A percentile compares a stretch with the other conserved stretches of the same genome.
phyloP scores from a whole-genome alignment of 1,284 basidiomycete species.

The Pholiota adiposa region DNA sequence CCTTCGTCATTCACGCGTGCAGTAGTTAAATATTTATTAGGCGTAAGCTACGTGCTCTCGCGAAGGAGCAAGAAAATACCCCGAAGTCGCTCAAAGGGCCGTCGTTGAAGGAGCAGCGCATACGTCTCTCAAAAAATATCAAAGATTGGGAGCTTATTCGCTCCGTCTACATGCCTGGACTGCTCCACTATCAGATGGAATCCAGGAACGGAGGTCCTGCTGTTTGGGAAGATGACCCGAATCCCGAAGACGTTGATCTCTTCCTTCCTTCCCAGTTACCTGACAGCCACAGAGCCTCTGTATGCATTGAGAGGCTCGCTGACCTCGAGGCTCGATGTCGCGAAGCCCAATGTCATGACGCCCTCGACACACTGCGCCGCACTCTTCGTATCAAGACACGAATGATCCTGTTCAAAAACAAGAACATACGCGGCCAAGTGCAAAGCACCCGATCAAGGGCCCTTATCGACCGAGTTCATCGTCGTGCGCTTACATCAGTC shows the following conservation, averaged over 20 bases:
- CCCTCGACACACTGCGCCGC: conserved; percentile 19
- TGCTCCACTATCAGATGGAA: conserved; percentile 10
- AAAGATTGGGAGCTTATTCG: conserved; percentile 14
- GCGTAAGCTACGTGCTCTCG: neutral
- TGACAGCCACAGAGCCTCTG: neutral
- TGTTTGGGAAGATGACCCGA: neutral
- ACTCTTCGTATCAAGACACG: conserved; percentile 20
- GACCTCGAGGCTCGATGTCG: conserved; percentile 4
- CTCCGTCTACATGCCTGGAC: conserved; percentile 12
- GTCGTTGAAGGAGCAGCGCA: neutral
- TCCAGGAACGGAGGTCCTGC: neutral
- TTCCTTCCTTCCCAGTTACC: conserved; percentile 13
- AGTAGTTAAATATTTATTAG: neutral
- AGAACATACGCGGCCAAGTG: conserved; percentile 21
- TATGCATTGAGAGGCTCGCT: neutral
- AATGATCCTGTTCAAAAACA: conserved; percentile 22
- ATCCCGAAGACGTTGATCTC: conserved; percentile 6
- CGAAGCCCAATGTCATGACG: conserved; percentile 17
- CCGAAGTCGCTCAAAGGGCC: neutral
- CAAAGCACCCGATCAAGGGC: conserved; percentile 15
- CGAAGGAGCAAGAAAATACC: neutral
- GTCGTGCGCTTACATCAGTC: neutral
- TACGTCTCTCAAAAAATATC: conserved; percentile 9
- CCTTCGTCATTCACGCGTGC: neutral
- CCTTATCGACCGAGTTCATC: conserved; percentile 22